These are phyloP conservation scores for Picea abies DNA, from an alignment of 83 land plant genomes.

Conservation along the genomic window DNA sequence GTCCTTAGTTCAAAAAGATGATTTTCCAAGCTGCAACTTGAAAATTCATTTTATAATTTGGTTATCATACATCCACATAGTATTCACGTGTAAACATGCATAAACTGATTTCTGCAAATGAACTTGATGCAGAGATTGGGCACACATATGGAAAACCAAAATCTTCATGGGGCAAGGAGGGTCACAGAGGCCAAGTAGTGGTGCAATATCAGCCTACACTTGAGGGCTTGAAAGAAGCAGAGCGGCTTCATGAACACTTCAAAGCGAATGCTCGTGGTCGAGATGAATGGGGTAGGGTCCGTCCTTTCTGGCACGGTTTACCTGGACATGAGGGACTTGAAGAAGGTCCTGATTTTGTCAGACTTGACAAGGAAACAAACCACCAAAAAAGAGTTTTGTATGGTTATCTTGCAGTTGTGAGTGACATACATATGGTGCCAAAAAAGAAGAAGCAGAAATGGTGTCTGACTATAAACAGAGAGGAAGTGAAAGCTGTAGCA, in stretches of 20 bases:
- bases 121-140: constrained; percentile 23
- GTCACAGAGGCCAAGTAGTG: constrained; percentile 31
- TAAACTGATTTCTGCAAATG: not conserved
- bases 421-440: constrained; percentile 19
- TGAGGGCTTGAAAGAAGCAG: constrained; percentile 30
- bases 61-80: not conserved
- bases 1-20: not conserved
- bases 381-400: constrained; percentile 27
- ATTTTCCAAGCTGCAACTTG: not conserved
- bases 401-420: constrained; percentile 26
- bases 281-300: constrained; percentile 17
- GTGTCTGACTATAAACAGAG: not conserved
- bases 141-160: constrained; percentile 32
- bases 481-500: constrained; percentile 14
- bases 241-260: constrained; percentile 29
- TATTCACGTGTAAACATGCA: not conserved
- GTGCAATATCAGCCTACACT: constrained; percentile 26
- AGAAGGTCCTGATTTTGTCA: constrained; percentile 31
- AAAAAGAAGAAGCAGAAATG: constrained; percentile 19
- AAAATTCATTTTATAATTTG: not conserved
- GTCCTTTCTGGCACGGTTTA: constrained; percentile 34
- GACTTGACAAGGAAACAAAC: constrained; percentile 20
- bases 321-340: constrained; percentile 32
- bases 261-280: constrained; percentile 15
- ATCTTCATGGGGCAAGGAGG: constrained; percentile 31